These are phyloP conservation scores for Talaromyces sp. DNA, from an alignment of 2,329 filamentous ascomycete genomes.

Conservation along the genomic window DNA sequence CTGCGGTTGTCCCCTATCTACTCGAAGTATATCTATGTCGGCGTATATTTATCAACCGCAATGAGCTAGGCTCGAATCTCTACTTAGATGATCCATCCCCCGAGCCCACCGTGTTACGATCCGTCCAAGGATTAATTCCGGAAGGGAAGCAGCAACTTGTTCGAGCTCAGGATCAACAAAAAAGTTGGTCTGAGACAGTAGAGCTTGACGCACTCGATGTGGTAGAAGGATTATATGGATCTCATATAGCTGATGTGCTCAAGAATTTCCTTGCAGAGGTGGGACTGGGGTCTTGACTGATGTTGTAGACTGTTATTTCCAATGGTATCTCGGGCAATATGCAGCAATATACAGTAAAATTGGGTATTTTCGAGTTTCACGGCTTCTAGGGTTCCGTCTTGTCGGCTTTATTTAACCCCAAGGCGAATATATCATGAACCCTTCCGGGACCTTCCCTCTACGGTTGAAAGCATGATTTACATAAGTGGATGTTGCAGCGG, in stretches of 20 bases:
- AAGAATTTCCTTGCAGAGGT: neutral
- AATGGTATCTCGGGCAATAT: no score
- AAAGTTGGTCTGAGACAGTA: neutral
- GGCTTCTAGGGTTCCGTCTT: no score
- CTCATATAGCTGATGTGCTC: neutral
- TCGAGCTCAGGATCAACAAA: neutral
- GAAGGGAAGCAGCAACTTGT: neutral
- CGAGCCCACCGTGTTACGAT: neutral
- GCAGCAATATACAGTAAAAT: no score
- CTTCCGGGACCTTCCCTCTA: no score
- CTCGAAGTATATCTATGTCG: neutral
- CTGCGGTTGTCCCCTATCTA: neutral
- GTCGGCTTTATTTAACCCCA: no score
- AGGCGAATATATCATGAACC: no score
- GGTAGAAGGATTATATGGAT: neutral
- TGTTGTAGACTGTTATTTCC: no score
- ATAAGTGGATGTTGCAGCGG: no score
- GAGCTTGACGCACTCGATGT: neutral
- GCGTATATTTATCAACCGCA: neutral
- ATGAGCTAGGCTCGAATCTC: neutral
- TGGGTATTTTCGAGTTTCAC: no score
- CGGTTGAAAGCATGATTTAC: no score
- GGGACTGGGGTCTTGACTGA: neutral
- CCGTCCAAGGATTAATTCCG: neutral
- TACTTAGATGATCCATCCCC: neutral